Base-by-base conservation (phyloP, 2,329 filamentous ascomycete genomes). In the Fusarium sp. region DNA sequence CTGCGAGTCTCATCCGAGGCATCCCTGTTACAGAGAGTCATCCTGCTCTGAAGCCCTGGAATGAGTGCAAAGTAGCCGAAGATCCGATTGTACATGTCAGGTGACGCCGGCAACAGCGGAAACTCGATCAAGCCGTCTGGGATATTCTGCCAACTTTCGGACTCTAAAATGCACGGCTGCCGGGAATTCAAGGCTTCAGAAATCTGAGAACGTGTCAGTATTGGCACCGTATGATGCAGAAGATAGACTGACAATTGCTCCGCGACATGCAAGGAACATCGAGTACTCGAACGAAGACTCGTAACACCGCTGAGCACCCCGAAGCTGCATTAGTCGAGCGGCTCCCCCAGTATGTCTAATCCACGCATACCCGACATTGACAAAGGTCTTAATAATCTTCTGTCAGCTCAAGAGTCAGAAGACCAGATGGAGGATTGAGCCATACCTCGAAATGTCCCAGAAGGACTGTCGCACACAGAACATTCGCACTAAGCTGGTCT, bases 391-490 rank as follows among this genome's bases (percentile, higher is more conserved):
- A 0, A 17, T 2, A 8, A 14, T 20, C 5, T 15, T 3, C 10
- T 6, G 6, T 54, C 4, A 54, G 24, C 35, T 4, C 22, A 51
- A 35, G 10, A 8, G 22, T 28, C 5, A 28, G 2, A 6, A 28
- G 3, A 11, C 8, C 15, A 28, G 14, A 18, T n/a, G 0, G 14
- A 22, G 5, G 0, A 13, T 13, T 0, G 2, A 0, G 1, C 0
- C 8, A 6, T 28, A 28, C 51, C 51, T 55, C 51, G 0, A 55
- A 55, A 5, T 55, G 24, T 0, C 51, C 35, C 0, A 41, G 24
- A 18, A 55, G 51, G 2, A 55, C 6, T 10, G 51, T 41, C 12
- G 51, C 24, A 28, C 51, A 55, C 1, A 55, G 35, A 6, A 55
- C 51, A n/a, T 28, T 14, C 11, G 35, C 28, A 4, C 51, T 41